A percentile compares a stretch with the other conserved stretches of the same genome.
These are phyloP conservation scores for Leccinellum rugosiceps DNA, from an alignment of 768 basidiomycete genomes.

Conservation along the genomic window DNA sequence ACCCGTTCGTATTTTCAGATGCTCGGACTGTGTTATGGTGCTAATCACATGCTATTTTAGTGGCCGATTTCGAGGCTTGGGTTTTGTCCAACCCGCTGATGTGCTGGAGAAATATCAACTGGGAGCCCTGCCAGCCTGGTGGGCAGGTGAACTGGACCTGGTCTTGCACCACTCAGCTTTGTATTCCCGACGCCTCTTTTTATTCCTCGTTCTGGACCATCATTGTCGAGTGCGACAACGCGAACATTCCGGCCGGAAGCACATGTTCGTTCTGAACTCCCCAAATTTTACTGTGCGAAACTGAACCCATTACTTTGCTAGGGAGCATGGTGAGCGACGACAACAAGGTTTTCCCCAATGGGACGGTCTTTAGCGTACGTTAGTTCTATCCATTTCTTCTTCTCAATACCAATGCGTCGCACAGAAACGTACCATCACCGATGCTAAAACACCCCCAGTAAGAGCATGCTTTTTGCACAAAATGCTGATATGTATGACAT, in stretches of 20 bases:
- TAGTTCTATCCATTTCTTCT: background rate
- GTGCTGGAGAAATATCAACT: conserved; percentile 1
- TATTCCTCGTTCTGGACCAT: conserved; percentile 8
- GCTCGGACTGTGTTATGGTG: too few species aligned
- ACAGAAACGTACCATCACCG: background rate
- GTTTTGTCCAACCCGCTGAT: background rate
- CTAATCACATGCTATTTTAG: background rate
- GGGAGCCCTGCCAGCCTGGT: background rate
- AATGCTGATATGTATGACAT: background rate
- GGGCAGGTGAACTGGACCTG: background rate
- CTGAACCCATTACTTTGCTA: background rate
- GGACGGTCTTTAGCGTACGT: conserved; percentile 3
- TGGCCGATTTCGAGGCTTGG: background rate
- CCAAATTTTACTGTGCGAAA: background rate
- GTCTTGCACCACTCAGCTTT: conserved; percentile 4
- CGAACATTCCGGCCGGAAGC: background rate
- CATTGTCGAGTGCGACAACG: conserved; percentile 8
- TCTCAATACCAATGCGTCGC: background rate
- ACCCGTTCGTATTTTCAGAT: conserved; percentile 1
- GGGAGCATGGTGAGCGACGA: conserved; percentile 6
- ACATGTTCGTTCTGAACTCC: background rate
- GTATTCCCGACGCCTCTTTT: background rate
- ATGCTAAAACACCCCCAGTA: background rate
- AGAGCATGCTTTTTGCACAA: background rate
- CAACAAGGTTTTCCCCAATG: conserved; percentile 5